Conservation (phyloP, 306 rosid genomes). For the Alnus rubra region DNA sequence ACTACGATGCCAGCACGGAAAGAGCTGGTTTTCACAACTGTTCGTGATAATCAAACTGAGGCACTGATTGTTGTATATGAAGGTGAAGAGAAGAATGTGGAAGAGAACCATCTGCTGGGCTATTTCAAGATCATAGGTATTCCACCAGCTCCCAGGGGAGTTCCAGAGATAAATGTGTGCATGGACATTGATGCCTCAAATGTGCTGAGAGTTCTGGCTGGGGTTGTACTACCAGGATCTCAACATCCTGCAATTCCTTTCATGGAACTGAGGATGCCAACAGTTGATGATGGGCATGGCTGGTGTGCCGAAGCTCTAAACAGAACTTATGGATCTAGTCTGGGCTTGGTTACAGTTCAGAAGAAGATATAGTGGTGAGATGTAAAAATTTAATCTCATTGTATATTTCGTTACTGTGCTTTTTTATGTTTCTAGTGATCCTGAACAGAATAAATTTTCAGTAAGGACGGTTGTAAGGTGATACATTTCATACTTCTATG, state of each 20-base stretch:
- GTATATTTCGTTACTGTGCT: background rate
- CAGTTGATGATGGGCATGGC: conserved; percentile 81
- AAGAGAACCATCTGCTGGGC: conserved; percentile 77
- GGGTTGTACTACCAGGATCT: conserved; percentile 62
- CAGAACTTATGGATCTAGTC: conserved; percentile 53
- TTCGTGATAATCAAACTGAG: conserved; percentile 71
- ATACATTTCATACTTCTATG: background rate
- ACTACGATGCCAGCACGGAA: conserved; percentile 75
- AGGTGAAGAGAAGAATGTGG: conserved; percentile 60
- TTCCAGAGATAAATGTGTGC: conserved; percentile 70
- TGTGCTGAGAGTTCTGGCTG: conserved; percentile 61
- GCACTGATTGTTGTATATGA: conserved; percentile 76
- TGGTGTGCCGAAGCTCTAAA: conserved; percentile 82
- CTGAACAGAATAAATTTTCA: background rate
- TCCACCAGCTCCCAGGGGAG: conserved; percentile 66
- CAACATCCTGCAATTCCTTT: conserved; percentile 51
- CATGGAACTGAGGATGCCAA: conserved; percentile 89
- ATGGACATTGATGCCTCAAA: conserved; percentile 80
- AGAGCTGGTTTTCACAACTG: conserved; percentile 68
- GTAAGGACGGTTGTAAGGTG: background rate
- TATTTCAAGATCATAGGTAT: conserved; percentile 75
- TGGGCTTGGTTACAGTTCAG: conserved; percentile 59
- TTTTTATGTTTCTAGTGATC: background rate
- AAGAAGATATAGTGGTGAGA: conserved; percentile 40
- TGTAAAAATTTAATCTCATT: background rate